Percentiles rank a stretch among this genome's conserved stretches.
Evolutionary conservation across 2,329 filamentous ascomycete species (phyloP).

Genomic region (Clathrospora elynae): DNA sequence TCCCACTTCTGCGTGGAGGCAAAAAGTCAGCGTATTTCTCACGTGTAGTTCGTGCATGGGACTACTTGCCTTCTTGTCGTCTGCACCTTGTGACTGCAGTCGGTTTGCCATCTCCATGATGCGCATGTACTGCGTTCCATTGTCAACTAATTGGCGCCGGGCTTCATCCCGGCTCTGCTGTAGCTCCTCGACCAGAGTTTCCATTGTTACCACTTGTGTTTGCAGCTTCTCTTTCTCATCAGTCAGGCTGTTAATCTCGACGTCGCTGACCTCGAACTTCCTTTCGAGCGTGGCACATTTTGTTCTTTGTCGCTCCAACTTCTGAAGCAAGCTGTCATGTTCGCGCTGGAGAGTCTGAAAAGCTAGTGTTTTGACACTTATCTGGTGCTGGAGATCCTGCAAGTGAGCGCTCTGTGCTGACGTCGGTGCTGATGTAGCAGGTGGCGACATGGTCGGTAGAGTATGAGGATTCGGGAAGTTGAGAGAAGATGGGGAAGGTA

Average conservation of each 20-base stretch:
- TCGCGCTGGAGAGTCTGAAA: conserved; percentile 61
- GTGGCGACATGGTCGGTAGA: conserved; percentile 34
- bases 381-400: conserved; percentile 59
- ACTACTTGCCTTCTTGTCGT: conserved; percentile 53
- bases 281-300: conserved; percentile 58
- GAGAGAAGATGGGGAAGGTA: conserved; percentile 42
- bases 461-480: conserved; percentile 27
- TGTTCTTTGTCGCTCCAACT: conserved; percentile 57
- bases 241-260: conserved; percentile 56
- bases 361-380: conserved; percentile 59
- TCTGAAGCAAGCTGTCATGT: conserved; percentile 59
- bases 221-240: conserved; percentile 58
- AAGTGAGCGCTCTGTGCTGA: conserved; percentile 50
- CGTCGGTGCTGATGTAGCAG: conserved; percentile 24
- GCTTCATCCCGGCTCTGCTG: conserved; percentile 56
- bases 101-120: conserved; percentile 58
- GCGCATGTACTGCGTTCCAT: conserved; percentile 57
- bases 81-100: conserved; percentile 52
- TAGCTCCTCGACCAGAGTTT: conserved; percentile 57
- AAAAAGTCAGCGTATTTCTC: no score
- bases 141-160: conserved; percentile 49
- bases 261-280: conserved; percentile 45
- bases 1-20: no score
- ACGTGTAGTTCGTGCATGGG: no score
- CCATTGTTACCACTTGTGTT: conserved; percentile 54